Base-by-base conservation (phyloP, 1,284 basidiomycete species). In the Papiliotrema fonsecae region DNA sequence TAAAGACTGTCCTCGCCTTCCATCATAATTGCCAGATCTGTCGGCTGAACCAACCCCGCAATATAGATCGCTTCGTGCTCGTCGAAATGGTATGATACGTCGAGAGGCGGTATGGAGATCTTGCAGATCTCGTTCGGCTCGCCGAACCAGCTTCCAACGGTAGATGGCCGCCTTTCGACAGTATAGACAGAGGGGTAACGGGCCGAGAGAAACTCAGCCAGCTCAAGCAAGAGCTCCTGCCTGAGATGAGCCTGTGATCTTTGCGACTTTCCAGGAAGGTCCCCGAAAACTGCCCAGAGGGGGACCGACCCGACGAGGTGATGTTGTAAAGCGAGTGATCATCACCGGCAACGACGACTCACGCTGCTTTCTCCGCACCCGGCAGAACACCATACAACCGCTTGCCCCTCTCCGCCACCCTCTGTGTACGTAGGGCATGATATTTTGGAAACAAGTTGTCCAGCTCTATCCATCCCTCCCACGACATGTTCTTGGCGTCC, bases 1-100 rank as follows among this genome's bases (percentile, higher is more conserved):
- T 44, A 44, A 13, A 44, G 27, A 27, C 28, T 32, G 24, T 44
- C 42, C 31, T 44, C 42, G 4, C 42, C 42, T 32, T 44, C 42
- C 28, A 44, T 44, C 42, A 44, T 44, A 9, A 44, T 22, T 11
- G 42, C 42, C 27, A 44, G 24, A 44, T 44, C 42, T 13, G 31
- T 19, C 4, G 42, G 42, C 28, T 4, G 3, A 19, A 44, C 13
- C 42, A 44, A 44, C 6, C 42, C 42, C 27, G 42, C 42, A 25
- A 44, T 34, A 16, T 22, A 10, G 28, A 44, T 44, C n/a, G 42
- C 4, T 18, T 44, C 42, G 11, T 32, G 6, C 28, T 7, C 19
- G 24, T 44, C 42, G 11, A 44, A 25, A 22, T 44, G 21, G 24
- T 32, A 44, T 10, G 4, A 22, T 9, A 34, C 42, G n/a, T 22